A percentile compares a stretch with the other conserved stretches of the same genome.
phyloP scores from a whole-genome alignment of 768 basidiomycete species.

The Exsudoporus frostii region DNA sequence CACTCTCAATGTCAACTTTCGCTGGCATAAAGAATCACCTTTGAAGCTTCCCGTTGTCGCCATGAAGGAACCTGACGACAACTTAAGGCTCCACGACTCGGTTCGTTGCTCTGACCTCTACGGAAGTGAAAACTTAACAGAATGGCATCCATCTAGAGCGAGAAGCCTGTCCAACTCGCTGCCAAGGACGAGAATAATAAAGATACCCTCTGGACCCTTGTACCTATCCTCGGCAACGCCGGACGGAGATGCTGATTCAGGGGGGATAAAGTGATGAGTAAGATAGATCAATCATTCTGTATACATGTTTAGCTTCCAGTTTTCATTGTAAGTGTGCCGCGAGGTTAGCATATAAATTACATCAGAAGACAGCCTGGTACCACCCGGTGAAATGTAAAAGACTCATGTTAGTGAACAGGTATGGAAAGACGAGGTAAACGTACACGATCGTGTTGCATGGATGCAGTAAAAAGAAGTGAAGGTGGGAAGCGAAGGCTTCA shows the following conservation, averaged over 20 bases:
- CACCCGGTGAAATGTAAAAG: background rate
- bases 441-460: conserved; percentile 1
- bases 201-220: no score
- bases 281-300: background rate
- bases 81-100: background rate
- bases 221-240: background rate
- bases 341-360: background rate
- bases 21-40: background rate
- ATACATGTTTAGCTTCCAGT: background rate
- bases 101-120: background rate
- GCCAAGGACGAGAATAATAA: background rate
- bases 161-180: background rate
- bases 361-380: background rate
- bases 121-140: background rate
- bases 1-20: background rate
- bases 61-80: background rate
- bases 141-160: background rate
- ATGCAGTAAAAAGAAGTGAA: background rate
- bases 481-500: background rate
- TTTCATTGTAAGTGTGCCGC: background rate
- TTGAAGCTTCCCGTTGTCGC: background rate
- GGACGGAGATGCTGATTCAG: background rate
- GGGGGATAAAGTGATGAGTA: background rate
- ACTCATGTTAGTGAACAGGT: background rate
- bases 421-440: background rate